Evolutionary conservation across 192 early-diverging fungal genomes (phyloP), one percentile per base, ranked within the genome.

Genomic region (Irineochytrium annulatum): DNA sequence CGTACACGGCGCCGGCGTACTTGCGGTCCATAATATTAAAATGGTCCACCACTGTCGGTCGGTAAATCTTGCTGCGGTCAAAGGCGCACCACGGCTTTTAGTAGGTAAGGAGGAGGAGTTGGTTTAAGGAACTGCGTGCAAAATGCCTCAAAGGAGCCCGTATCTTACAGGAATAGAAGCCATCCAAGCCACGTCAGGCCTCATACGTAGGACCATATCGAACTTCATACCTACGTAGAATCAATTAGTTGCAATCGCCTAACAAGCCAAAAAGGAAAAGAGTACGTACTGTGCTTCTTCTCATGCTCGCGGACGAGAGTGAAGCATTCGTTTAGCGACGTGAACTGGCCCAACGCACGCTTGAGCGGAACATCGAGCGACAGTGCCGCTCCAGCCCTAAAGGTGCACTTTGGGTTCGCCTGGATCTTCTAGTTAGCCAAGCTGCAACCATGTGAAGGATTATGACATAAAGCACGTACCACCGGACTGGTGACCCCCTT

Each of bases 11-110:
- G n/a, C 11, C 8, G n/a, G 37, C 37, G 37, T 41, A n/a, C 8
- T 41, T n/a, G 37, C 37, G 37, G n/a, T n/a, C n/a, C 37, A 41
- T 41, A n/a, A 41, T 41, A 41, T 41, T 41, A 41, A 41, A 41
- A n/a, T 41, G 37, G n/a, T 41, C 37, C 8, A 41, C n/a, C 11
- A 41, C 8, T 41, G 37, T 13, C 8, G 37, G 37, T 41, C 11
- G 11, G n/a, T 41, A 41, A 41, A 41, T 41, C 37, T 41, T 41
- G 8, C 11, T 13, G 8, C 11, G 37, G 11, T 8, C 8, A n/a
- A 13, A 41, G 37, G 37, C 37, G n/a, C 37, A 41, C 37, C 37
- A 41, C 8, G 37, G 37, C 37, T 41, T 8, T 41, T 13, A 41
- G 11, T 8, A 41, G 37, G n/a, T 8, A n/a, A n/a, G 8, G 8